Conservation (phyloP, 345 rosid species). For the Kandelia obovata region DNA sequence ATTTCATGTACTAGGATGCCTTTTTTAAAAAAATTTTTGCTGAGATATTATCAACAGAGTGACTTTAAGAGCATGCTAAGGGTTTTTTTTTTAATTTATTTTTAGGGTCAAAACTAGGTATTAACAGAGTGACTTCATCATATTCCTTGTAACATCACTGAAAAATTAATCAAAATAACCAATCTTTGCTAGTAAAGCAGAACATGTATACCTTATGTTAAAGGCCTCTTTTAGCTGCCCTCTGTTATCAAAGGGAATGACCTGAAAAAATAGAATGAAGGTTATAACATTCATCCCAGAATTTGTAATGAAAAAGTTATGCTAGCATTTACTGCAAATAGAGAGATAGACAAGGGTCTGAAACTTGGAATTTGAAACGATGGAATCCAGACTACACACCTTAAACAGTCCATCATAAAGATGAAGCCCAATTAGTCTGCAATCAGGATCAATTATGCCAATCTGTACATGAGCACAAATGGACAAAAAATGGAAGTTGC, state of each 20-base stretch:
- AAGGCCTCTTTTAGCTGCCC: constrained; percentile 95
- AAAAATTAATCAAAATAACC: no score
- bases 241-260: constrained; percentile 92
- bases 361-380: constrained; percentile 2
- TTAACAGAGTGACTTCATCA: no score
- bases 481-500: neutral
- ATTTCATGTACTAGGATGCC: no score
- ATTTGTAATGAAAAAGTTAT: neutral
- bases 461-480: constrained; percentile 46
- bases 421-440: constrained; percentile 92
- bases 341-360: neutral
- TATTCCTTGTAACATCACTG: no score
- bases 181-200: neutral
- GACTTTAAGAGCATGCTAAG: no score
- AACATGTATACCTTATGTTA: constrained; percentile 58
- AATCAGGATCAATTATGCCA: constrained; percentile 95
- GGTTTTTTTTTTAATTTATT: no score
- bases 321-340: no score
- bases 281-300: neutral
- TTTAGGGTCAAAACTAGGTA: no score
- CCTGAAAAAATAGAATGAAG: constrained; percentile 39
- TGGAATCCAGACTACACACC: constrained; percentile 36
- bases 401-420: constrained; percentile 93
- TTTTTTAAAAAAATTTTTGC: no score
- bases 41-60: no score